Evolutionary conservation across 306 rosid genomes (phyloP), one percentile per base, ranked within the genome.

Genomic region (Trichosanthes cucumerina): DNA sequence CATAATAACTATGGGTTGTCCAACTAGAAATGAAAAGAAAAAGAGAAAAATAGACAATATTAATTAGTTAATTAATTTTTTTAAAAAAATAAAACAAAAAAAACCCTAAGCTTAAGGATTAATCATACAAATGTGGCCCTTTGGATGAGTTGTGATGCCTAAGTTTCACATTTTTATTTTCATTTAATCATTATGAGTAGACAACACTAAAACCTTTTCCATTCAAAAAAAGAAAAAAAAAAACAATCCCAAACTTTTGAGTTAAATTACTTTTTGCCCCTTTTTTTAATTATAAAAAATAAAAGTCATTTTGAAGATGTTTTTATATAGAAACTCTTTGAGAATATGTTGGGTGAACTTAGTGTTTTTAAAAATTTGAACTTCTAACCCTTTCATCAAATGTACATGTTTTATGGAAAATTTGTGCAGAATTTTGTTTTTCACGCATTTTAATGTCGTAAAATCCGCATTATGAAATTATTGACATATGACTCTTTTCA

Each of bases 1-100:
- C 79, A 65, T 83, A 36, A 83, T 80, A 81, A 38, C 54, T 77
- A 53, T 28, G 84, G 18, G 34, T n/a, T 44, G 57, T 11, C 21
- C 36, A 57, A 38, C 46, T 38, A 19, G 18, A 28, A 74, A 47
- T 31, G 24, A 43, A 21, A 66, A 64, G 7, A 9, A 38, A 9
- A 58, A 58, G 18, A 1, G 4, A 19, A 54, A 6, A 13, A 47
- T 13, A 46, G 12, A 28, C 19, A 26, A 47, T 13, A 47, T 13
- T 14, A 47, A 33, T 16, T 65, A 36, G 34, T 64, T 28, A 33
- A 34, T 6, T n/a, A n/a, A n/a, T n/a, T n/a, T n/a, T n/a, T n/a
- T 33, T 31, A 33, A 13, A 11, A 41, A 62, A 62, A 62, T 5
- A 26, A 62, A 34, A 28, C 31, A 13, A 14, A 34, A 0, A 39